Evolutionary conservation across 306 rosid species (phyloP), one percentile per base, ranked within the genome.

Genomic region (Pueraria montana): DNA sequence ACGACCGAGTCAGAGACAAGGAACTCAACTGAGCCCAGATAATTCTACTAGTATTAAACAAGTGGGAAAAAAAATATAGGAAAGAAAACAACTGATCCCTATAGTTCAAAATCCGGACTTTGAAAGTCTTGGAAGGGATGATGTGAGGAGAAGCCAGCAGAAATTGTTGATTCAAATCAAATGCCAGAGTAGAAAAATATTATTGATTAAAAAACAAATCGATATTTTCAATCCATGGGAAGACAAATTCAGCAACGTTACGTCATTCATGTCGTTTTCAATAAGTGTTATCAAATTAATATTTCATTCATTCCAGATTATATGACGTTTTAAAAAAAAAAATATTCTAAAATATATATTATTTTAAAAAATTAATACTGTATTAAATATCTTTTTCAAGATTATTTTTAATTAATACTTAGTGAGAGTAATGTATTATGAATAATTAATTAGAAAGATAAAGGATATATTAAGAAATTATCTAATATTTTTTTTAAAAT

Each of bases 211-310:
- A 11, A 13, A 23, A 77, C 36, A 45, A 46, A 30, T 45, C 55
- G 16, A 30, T 43, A 45, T 27, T 48, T 64, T 8, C 17, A 26
- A 46, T 79, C 18, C 3, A 18, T 16, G 12, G 16, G 23, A 17
- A 18, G 63, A 23, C 69, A 36, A 67, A 56, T 38, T 34, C 24
- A 14, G 58, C 46, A 3, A 10, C 30, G 45, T 40, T 27, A 65
- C 42, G 24, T 66, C 65, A 55, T 68, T 27, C 46, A 0, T 26
- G 46, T 62, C 72, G 30, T 62, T 21, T 77, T 77, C 76, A 5
- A 67, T 9, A 17, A 24, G 61, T 53, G 23, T 8, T 34, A 38
- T 74, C 11, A 16, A 16, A 68, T 52, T 9, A 38, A 11, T 43
- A 34, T n/a, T n/a, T n/a, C n/a, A n/a, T n/a, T n/a, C n/a, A n/a